Evolutionary conservation across 2,329 filamentous ascomycete species (phyloP), one percentile per base, ranked within the genome.

Genomic region (Monilinia vaccinii-corymbosi): DNA sequence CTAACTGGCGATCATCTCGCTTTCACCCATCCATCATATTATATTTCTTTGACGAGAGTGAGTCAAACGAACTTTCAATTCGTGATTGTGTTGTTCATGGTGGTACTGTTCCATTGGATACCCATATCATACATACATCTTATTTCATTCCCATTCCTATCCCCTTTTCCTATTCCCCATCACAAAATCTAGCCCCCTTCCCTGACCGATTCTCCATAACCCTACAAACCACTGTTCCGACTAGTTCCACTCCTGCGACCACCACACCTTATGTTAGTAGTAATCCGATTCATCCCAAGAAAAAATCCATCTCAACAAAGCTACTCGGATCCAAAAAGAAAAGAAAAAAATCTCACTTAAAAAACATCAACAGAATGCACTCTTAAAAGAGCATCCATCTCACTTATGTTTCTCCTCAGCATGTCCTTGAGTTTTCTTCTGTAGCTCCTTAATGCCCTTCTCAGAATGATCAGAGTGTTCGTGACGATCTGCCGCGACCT

Each of bases 401-500:
- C 68, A 71, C 69, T 70, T 67, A 25, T 69, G 60, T 57, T 69
- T 70, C 62, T 71, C 63, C 46, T 69, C 58, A 11, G 63, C 60
- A 51, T 66, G 62, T 13, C 64, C 56, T 3, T 34, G 48, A 0
- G 84, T 86, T 71, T 79, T 76, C 70, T 86, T 60, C 72, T 73
- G 62, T 81, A 81, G 71, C 87, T 88, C 45, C 84, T 87, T 76
- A 74, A 73, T 75, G 73, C 62, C 69, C 32, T 48, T 51, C 10
- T 38, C 38, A 13, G 56, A 59, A 18, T 59, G 56, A 38, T 58
- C 61, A 18, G 53, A 53, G 21, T 63, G 47, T 9, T 48, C 48
- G 38, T 65, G 50, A 23, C 66, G 64, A 46, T 69, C 70, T 25
- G 68, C 68, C 40, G 58, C 56, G 45, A 68, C 60, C 65, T 71